These are phyloP conservation scores for Musa beccarii DNA, from an alignment of 176 grass and related monocot species.

Conservation along the genomic window DNA sequence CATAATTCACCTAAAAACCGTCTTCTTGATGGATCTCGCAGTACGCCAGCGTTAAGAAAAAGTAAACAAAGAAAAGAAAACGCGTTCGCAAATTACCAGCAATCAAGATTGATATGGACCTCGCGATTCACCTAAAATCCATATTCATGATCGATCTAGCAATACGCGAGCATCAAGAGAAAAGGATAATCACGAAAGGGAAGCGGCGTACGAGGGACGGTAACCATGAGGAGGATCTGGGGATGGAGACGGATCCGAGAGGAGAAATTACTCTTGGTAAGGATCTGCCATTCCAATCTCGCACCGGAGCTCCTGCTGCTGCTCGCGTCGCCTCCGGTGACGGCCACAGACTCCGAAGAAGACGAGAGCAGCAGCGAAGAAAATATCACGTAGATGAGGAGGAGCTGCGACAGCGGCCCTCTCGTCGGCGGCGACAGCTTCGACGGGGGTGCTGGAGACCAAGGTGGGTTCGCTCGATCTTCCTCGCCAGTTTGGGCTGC, in stretches of 20 bases:
- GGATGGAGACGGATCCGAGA: constrained; percentile 70
- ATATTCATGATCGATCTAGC: no score
- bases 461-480: background rate
- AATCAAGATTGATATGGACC: background rate
- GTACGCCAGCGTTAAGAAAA: no score
- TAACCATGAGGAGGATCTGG: constrained; percentile 58
- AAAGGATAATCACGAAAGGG: background rate
- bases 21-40: no score
- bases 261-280: constrained; percentile 68
- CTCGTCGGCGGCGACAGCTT: constrained; percentile 2
- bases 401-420: constrained; percentile 16
- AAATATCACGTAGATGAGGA: constrained; percentile 5
- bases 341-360: constrained; percentile 4
- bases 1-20: no score
- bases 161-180: background rate
- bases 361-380: constrained; percentile 8
- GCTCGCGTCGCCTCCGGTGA: background rate
- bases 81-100: no score
- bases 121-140: background rate
- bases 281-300: constrained; percentile 43
- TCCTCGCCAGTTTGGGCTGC: no score
- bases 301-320: constrained; percentile 5
- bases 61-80: no score
- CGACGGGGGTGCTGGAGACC: background rate
- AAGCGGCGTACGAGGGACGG: constrained; percentile 58